A percentile compares a stretch with the other conserved stretches of the same genome.
These are phyloP conservation scores for Marchantia paleacea DNA, from an alignment of 225 moss, liverwort and hornwort genomes.

Conservation along the genomic window DNA sequence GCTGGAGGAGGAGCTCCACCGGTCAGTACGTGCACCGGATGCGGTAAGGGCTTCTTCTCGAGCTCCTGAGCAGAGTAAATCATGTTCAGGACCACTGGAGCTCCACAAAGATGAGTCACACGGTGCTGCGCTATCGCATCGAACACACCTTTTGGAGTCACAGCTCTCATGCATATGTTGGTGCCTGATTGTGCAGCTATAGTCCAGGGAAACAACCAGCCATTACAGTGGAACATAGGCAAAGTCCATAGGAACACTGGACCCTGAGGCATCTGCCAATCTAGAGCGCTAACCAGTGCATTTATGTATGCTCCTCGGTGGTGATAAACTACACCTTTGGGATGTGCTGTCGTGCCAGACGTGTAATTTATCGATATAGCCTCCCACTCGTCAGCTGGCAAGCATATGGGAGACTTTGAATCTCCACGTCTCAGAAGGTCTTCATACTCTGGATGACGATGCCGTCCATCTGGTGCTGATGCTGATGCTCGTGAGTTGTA, in stretches of 20 bases:
- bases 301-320: slow-evolving; percentile 69
- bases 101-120: slow-evolving; percentile 76
- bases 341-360: slow-evolving; percentile 78
- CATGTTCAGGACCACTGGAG: slow-evolving; percentile 76
- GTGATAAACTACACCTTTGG: slow-evolving; percentile 75
- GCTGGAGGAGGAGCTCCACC: slow-evolving; percentile 74
- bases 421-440: slow-evolving; percentile 48
- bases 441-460: slow-evolving; percentile 53
- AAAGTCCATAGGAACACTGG: slow-evolving; percentile 70
- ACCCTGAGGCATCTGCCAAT: slow-evolving; percentile 56
- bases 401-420: slow-evolving; percentile 42
- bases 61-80: slow-evolving; percentile 52
- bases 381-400: slow-evolving; percentile 72
- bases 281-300: slow-evolving; percentile 41
- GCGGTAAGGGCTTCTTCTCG: slow-evolving; percentile 31
- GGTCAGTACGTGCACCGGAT: slow-evolving; percentile 44
- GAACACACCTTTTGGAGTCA: slow-evolving; percentile 49
- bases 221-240: slow-evolving; percentile 84
- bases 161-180: slow-evolving; percentile 63
- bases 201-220: slow-evolving; percentile 75
- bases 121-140: slow-evolving; percentile 54
- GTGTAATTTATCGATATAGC: slow-evolving; percentile 74
- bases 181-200: slow-evolving; percentile 72
- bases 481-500: slow-evolving; percentile 11
- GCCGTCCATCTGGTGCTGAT: no score